phyloP scores from a whole-genome alignment of 148 eudicot species.

The Talinum fruticosum region DNA sequence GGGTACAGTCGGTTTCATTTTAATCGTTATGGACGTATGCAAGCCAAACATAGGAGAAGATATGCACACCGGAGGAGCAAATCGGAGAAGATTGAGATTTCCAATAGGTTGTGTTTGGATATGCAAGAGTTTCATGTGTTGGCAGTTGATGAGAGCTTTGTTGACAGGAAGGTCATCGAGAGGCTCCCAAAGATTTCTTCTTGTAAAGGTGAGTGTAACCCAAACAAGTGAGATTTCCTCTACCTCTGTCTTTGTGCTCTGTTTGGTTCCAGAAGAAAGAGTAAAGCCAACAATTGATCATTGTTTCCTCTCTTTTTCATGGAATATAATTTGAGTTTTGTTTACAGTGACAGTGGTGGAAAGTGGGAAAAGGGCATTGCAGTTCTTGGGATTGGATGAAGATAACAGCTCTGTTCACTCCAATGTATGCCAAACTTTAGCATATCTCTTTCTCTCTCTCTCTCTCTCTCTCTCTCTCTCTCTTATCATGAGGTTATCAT shows the following conservation, averaged over 20 bases:
- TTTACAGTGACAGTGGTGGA: slow-evolving; percentile 44
- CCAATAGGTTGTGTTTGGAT: slow-evolving; percentile 20
- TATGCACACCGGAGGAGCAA: slow-evolving; percentile 4
- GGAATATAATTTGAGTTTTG: slow-evolving; percentile 3
- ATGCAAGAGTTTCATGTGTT: slow-evolving; percentile 37
- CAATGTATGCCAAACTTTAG: slow-evolving; percentile 20
- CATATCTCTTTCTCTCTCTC: no score
- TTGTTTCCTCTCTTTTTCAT: no score
- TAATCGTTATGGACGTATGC: no score
- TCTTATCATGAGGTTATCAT: background rate
- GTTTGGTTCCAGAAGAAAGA: background rate
- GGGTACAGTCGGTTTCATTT: no score
- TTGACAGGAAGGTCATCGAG: slow-evolving; percentile 45
- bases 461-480: no score
- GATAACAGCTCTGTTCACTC: slow-evolving; percentile 23
- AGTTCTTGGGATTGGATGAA: slow-evolving; percentile 38
- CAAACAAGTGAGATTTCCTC: background rate
- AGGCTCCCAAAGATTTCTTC: slow-evolving; percentile 40
- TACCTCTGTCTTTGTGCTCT: background rate
- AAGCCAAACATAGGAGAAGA: no score
- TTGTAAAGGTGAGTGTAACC: slow-evolving; percentile 30
- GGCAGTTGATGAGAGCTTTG: slow-evolving; percentile 45
- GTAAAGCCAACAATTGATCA: background rate
- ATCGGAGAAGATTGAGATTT: slow-evolving; percentile 20
- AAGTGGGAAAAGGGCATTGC: slow-evolving; percentile 45